Conservation (phyloP, 352 stramenopile genomes). For the Globisporangium cederbergense region DNA sequence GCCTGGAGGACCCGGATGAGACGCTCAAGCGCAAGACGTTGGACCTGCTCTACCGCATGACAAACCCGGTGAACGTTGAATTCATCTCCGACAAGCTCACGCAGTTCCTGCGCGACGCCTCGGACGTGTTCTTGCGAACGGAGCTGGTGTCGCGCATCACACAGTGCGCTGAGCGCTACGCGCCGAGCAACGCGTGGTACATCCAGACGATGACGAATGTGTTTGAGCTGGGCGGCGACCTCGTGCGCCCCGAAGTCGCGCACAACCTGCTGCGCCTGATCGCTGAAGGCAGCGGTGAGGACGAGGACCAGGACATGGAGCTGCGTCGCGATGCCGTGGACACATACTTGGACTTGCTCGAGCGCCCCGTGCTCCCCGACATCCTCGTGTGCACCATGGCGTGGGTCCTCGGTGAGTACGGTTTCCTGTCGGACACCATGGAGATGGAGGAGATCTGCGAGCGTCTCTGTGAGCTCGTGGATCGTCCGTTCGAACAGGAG, state of each 20-base stretch:
- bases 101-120: slow-evolving; percentile 93
- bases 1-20: slow-evolving; percentile 98
- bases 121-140: slow-evolving; percentile 96
- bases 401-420: slow-evolving; percentile 99
- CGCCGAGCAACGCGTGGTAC: slow-evolving; percentile 98
- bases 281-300: slow-evolving; percentile 96
- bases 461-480: slow-evolving; percentile 92
- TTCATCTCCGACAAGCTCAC: slow-evolving; percentile 99
- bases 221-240: slow-evolving; percentile 94
- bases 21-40: slow-evolving; percentile 99
- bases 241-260: slow-evolving; percentile 96
- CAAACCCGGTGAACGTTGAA: slow-evolving; percentile 99
- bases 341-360: slow-evolving; percentile 95
- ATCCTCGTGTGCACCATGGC: slow-evolving; percentile 97
- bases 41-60: slow-evolving; percentile 97
- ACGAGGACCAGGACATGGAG: slow-evolving; percentile 95
- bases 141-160: slow-evolving; percentile 98
- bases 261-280: slow-evolving; percentile 99
- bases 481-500: slow-evolving; percentile 82
- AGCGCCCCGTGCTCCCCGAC: slow-evolving; percentile 92
- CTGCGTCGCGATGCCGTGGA: slow-evolving; percentile 96
- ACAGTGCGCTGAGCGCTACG: slow-evolving; percentile 96
- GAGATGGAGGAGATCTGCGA: slow-evolving; percentile 94
- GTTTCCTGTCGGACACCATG: slow-evolving; percentile 93
- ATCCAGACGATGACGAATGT: slow-evolving; percentile 98